A percentile compares a stretch with the other conserved stretches of the same genome.
Conservation (phyloP, 176 grass and related monocot species). For the Pontederia crassipes region DNA sequence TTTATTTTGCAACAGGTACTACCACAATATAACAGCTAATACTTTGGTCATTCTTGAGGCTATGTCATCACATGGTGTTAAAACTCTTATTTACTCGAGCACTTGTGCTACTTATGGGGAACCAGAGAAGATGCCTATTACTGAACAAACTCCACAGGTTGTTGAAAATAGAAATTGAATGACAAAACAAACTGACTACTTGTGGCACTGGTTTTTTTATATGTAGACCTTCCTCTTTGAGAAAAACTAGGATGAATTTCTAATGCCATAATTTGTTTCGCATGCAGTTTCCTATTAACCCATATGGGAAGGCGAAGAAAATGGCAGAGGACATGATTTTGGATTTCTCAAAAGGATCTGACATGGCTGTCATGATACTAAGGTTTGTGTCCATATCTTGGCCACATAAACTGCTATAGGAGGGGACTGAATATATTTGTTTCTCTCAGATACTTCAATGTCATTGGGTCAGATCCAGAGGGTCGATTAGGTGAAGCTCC, state of each 20-base stretch:
- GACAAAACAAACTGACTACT: background rate
- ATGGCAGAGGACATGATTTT: constrained; percentile 99
- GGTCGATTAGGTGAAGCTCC: constrained; percentile 90
- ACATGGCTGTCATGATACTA: constrained; percentile 98
- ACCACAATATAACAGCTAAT: constrained; percentile 97
- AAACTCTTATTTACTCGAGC: constrained; percentile 92
- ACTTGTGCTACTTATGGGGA: constrained; percentile 99
- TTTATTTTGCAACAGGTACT: constrained; percentile 51
- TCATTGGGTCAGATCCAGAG: constrained; percentile 90
- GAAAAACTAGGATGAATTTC: background rate
- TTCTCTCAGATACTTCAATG: constrained; percentile 80
- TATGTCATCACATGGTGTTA: constrained; percentile 72
- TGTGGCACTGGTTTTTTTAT: background rate
- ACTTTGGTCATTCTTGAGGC: constrained; percentile 81
- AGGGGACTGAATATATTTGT: background rate
- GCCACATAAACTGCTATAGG: background rate
- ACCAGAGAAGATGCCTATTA: constrained; percentile 93
- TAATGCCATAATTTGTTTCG: background rate
- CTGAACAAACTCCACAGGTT: constrained; percentile 90
- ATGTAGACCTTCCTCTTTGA: background rate
- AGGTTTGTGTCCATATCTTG: constrained; percentile 35
- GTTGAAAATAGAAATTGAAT: background rate
- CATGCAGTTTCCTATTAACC: constrained; percentile 82
- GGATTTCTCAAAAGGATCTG: constrained; percentile 77
- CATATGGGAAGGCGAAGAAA: constrained; percentile 97